Conservation (phyloP, 1,139 yeast genomes). For the Hansenula lynferdii region DNA sequence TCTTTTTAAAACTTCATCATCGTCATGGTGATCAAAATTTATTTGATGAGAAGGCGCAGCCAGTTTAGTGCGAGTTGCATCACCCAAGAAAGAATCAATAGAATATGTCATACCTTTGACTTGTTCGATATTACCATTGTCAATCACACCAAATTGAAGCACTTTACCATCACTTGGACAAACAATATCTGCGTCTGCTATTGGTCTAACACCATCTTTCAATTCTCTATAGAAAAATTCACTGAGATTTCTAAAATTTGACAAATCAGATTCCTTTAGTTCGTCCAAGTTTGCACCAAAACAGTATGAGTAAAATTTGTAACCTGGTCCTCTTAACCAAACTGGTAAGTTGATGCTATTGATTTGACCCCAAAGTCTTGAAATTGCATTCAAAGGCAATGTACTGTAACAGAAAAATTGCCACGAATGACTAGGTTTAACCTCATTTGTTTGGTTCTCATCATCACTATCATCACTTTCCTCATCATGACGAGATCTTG, state of each 20-base stretch:
- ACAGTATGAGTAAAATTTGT: conserved; percentile 64
- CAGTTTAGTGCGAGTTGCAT: conserved; percentile 35
- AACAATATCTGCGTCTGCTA: conserved; percentile 63
- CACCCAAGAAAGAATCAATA: conserved; percentile 82
- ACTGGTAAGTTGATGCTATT: conserved; percentile 81
- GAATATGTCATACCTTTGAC: conserved; percentile 96
- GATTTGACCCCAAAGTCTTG: conserved; percentile 91
- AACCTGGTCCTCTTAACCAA: conserved; percentile 86
- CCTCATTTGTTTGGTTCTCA: conserved; percentile 35
- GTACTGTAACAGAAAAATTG: conserved; percentile 85
- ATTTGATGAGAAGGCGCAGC: conserved; percentile 61
- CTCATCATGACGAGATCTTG: conserved; percentile 14
- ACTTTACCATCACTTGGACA: conserved; percentile 96
- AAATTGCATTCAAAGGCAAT: conserved; percentile 84
- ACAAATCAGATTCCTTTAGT: conserved; percentile 78
- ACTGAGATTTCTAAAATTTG: conserved; percentile 70
- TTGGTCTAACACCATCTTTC: conserved; percentile 75
- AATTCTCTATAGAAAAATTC: conserved; percentile 89
- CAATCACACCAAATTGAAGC: conserved; percentile 76
- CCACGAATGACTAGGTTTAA: conserved; percentile 71
- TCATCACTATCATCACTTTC: conserved; percentile 20
- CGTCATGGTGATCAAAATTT: conserved; percentile 36
- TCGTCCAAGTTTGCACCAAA: conserved; percentile 92
- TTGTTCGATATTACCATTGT: conserved; percentile 85
- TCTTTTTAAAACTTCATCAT: conserved; percentile 44